Evolutionary conservation across 495 filamentous ascomycete genomes (phyloP), one percentile per base, ranked within the genome.

Genomic region (Aspergillus haitiensis): DNA sequence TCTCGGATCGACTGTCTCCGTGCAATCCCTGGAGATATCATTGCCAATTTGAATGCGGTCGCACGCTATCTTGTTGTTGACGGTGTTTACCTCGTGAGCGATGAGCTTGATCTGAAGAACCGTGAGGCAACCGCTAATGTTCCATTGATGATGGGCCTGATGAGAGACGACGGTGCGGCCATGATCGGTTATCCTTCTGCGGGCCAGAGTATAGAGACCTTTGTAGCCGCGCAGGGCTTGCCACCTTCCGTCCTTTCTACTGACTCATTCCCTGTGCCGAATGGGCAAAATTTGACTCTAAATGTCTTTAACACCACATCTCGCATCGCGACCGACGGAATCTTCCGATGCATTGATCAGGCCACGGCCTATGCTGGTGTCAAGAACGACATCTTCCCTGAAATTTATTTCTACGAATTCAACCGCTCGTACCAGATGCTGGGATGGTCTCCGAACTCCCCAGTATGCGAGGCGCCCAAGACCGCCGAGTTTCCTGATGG

Each of bases 1-100:
- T 84, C 71, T 3, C 46, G 59, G 21, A 18, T 83, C n/a, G 65
- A 63, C 0, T 84, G 81, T 56, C 75, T 83, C 64, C 72, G 75
- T 18, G 60, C 64, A 9, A 55, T 82, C 12, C 37, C 37, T n/a
- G 11, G 10, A 10, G n/a, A n/a, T n/a, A 40, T n/a, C 37, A 8
- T 40, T n/a, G 37, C 37, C 7, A 10, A 10, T 40, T n/a, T 40
- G 11, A 11, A 10, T n/a, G 10, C 11, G 37, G n/a, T 40, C 11
- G 37, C 37, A 3, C 37, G 37, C 37, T 40, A 40, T n/a, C 37
- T 40, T n/a, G 37, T 40, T n/a, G 37, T 40, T 7, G 37, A 40
- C 37, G 37, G 37, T 2, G n/a, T n/a, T n/a, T 40, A 40, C 6
- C 37, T 40, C 3, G 11, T 9, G 3, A 10, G n/a, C 6, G 37